Evolutionary conservation across 768 basidiomycete genomes (phyloP).

Genomic region (Boletus patriciae): DNA sequence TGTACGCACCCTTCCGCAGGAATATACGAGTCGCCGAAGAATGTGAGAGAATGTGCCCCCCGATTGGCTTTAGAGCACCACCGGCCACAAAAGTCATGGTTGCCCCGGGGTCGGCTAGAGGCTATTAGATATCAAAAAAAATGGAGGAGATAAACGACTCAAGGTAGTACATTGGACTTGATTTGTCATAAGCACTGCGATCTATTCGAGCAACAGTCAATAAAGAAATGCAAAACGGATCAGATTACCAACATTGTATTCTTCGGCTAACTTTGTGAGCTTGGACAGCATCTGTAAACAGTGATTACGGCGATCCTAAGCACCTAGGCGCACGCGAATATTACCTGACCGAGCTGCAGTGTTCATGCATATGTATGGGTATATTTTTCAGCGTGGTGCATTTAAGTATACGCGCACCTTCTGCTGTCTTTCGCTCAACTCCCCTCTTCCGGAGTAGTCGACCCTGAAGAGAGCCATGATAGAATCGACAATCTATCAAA

Average conservation of each 20-base stretch:
- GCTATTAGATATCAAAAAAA: constrained; percentile 6
- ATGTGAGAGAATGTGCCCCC: constrained; percentile 83
- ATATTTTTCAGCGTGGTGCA: background rate
- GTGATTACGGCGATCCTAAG: background rate
- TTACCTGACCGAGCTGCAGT: constrained; percentile 79
- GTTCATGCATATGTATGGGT: constrained; percentile 13
- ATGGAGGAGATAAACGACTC: background rate
- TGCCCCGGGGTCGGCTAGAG: constrained; percentile 87
- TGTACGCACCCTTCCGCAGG: constrained; percentile 71
- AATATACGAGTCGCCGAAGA: constrained; percentile 88
- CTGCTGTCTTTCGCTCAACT: constrained; percentile 91
- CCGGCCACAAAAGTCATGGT: constrained; percentile 95
- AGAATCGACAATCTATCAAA: constrained; percentile 81
- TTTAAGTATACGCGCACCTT: constrained; percentile 47
- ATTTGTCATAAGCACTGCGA: constrained; percentile 86
- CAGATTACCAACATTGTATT: constrained; percentile 64
- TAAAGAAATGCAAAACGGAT: background rate
- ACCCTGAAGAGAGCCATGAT: constrained; percentile 97
- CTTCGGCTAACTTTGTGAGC: constrained; percentile 87
- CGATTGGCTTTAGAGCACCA: constrained; percentile 87
- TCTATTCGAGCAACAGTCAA: constrained; percentile 40
- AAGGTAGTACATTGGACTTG: constrained; percentile 75
- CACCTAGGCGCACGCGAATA: background rate
- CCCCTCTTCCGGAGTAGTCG: constrained; percentile 91
- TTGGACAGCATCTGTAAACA: constrained; percentile 79